phyloP scores from a whole-genome alignment of 2,329 filamentous ascomycete genomes.

The Cadophora sp. region DNA sequence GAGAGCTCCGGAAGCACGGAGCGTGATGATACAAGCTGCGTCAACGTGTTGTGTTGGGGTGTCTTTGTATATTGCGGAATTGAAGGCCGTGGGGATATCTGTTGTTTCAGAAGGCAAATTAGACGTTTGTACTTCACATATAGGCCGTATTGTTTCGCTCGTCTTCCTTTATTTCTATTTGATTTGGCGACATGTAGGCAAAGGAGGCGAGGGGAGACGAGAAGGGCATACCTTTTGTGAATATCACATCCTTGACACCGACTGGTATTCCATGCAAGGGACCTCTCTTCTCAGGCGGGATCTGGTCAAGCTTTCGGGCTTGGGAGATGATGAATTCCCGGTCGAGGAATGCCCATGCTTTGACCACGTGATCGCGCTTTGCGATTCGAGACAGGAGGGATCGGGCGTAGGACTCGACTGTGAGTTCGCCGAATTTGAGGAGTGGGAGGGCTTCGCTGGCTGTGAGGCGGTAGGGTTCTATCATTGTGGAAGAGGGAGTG shows the following conservation, averaged over 20 bases:
- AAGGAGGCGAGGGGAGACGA: not conserved
- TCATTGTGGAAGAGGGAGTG: slow-evolving; percentile 30
- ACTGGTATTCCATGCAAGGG: slow-evolving; percentile 63
- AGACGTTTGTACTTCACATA: not conserved
- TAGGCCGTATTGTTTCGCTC: not conserved
- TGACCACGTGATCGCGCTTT: slow-evolving; percentile 52
- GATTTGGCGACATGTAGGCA: not conserved
- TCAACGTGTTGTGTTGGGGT: slow-evolving; percentile 55
- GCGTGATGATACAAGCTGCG: slow-evolving; percentile 57
- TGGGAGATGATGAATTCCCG: slow-evolving; percentile 55
- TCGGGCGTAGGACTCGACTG: slow-evolving; percentile 56
- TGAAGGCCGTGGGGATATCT: slow-evolving; percentile 64
- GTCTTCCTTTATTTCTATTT: slow-evolving; percentile 11
- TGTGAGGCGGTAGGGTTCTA: slow-evolving; percentile 49
- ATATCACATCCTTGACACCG: slow-evolving; percentile 67
- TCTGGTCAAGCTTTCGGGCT: slow-evolving; percentile 56
- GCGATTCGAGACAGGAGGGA: slow-evolving; percentile 55
- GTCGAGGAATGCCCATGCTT: slow-evolving; percentile 59
- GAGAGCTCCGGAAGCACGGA: slow-evolving; percentile 62
- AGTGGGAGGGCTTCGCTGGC: slow-evolving; percentile 51
- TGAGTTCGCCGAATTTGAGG: slow-evolving; percentile 51
- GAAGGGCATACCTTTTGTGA: slow-evolving; percentile 54
- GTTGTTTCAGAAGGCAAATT: not conserved
- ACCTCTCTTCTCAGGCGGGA: slow-evolving; percentile 56
- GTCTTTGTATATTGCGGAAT: slow-evolving; percentile 60